Base-by-base conservation (phyloP, 352 stramenopile species). In the Pythium plurisporium region DNA sequence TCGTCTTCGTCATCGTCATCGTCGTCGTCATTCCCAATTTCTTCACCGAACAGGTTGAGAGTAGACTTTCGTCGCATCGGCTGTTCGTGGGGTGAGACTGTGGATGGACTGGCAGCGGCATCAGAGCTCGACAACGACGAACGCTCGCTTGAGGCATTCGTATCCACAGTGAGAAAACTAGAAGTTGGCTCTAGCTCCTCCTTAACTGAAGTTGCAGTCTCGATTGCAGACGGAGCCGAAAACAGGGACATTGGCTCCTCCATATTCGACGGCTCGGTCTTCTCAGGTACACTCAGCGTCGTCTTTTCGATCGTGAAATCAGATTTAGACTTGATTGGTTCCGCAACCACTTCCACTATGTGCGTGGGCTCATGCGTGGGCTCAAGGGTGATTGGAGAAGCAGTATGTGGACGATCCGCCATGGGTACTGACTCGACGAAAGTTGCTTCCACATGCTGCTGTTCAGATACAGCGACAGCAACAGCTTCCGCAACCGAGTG, bases 21-120 rank as follows among this genome's bases (percentile, higher is more conserved):
- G 23, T 52, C 53, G 14, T 48, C 29, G n/a, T 59, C 53, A 22
- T 58, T 31, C 11, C 38, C 54, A 25, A 69, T 50, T 33, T 69
- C 62, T 38, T 69, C 54, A 25, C 62, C 62, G 31, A 69, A 69
- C 9, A 69, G 48, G n/a, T 41, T 61, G 30, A 69, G 15, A 0
- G 55, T 64, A 6, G 60, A 68, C 33, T 63, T 44, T 11, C 55
- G 44, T 43, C 55, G 22, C 23, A 61, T n/a, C 3, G 23, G 54
- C 5, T 50, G 46, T 8, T 30, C 5, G 7, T 33, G 46, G 5
- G 46, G 40, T 11, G 37, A 38, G 2, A 45, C 11, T 27, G 40
- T 27, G 7, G 30, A 23, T 31, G 42, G 52, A 5, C 30, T 45
- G 10, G n/a, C 36, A 37, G 37, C 20, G 27, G 45, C 30, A 38